phyloP scores from a whole-genome alignment of 805 yeast genomes.

The Saccharomycopsis javanensis region DNA sequence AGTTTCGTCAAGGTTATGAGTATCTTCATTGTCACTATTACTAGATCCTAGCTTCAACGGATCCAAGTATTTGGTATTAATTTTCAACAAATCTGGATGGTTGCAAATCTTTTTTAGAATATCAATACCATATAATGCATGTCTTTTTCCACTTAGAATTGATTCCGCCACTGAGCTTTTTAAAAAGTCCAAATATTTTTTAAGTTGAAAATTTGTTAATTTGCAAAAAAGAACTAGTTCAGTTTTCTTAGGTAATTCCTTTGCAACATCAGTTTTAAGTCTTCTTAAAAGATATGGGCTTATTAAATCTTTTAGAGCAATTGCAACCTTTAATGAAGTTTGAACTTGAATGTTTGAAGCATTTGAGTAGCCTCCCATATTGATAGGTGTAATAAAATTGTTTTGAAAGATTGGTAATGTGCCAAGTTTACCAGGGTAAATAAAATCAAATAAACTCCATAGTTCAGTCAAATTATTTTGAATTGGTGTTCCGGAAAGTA shows the following conservation, averaged over 20 bases:
- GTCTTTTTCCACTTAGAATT: constrained; percentile 64
- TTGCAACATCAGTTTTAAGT: constrained; percentile 88
- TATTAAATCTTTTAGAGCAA: constrained; percentile 74
- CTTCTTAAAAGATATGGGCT: constrained; percentile 84
- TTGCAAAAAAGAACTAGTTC: constrained; percentile 93
- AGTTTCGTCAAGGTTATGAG: neutral
- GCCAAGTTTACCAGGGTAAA: constrained; percentile 89
- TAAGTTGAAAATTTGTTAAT: constrained; percentile 66
- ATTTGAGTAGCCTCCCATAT: constrained; percentile 96
- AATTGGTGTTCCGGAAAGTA: constrained; percentile 92
- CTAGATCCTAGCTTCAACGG: neutral
- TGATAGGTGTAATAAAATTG: constrained; percentile 87
- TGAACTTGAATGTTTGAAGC: constrained; percentile 94
- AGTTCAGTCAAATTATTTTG: constrained; percentile 87
- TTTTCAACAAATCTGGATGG: constrained; percentile 77
- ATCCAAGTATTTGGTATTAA: constrained; percentile 19
- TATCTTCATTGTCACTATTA: neutral
- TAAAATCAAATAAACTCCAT: constrained; percentile 93
- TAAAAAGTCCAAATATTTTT: constrained; percentile 63
- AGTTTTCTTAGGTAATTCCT: constrained; percentile 83
- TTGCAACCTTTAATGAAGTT: constrained; percentile 93
- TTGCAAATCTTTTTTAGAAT: constrained; percentile 86
- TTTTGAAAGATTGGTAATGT: constrained; percentile 90
- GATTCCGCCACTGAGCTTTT: constrained; percentile 66
- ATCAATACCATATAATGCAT: constrained; percentile 84